phyloP scores from a whole-genome alignment of 345 rosid genomes.

The rapeseed (Brassica napus) region DNA sequence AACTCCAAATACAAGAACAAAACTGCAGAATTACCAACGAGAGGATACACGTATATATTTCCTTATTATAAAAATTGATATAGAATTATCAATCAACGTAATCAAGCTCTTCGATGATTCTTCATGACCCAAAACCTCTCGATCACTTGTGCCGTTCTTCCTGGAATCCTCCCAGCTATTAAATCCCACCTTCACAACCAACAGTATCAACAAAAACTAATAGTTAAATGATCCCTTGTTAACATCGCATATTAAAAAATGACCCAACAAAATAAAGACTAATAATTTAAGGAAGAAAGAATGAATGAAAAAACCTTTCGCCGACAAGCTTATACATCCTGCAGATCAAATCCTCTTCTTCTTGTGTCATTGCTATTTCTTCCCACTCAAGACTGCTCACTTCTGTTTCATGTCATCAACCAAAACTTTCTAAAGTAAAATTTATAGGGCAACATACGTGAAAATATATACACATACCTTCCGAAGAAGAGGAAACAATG shows the following conservation, averaged over 20 bases:
- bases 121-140: slow-evolving; percentile 64
- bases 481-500: slow-evolving; percentile 32
- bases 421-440: background rate
- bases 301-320: slow-evolving; percentile 45
- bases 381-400: slow-evolving; percentile 56
- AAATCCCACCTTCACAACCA: slow-evolving; percentile 49
- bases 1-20: slow-evolving; percentile 17
- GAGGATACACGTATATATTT: slow-evolving; percentile 16
- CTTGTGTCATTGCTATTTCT: slow-evolving; percentile 46
- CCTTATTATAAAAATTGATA: background rate
- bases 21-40: slow-evolving; percentile 30
- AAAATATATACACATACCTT: slow-evolving; percentile 16
- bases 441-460: background rate
- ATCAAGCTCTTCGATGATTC: slow-evolving; percentile 31
- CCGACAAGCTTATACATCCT: slow-evolving; percentile 58
- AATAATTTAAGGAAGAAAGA: background rate
- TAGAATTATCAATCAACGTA: slow-evolving; percentile 26
- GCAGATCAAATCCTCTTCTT: slow-evolving; percentile 58
- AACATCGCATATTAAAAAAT: background rate
- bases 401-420: slow-evolving; percentile 40
- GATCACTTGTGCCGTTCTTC: slow-evolving; percentile 65
- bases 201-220: background rate
- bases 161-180: slow-evolving; percentile 63
- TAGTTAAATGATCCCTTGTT: background rate
- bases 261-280: background rate